Evolutionary conservation across 1,284 basidiomycete species (phyloP).

Genomic region (Leccinum huronense): DNA sequence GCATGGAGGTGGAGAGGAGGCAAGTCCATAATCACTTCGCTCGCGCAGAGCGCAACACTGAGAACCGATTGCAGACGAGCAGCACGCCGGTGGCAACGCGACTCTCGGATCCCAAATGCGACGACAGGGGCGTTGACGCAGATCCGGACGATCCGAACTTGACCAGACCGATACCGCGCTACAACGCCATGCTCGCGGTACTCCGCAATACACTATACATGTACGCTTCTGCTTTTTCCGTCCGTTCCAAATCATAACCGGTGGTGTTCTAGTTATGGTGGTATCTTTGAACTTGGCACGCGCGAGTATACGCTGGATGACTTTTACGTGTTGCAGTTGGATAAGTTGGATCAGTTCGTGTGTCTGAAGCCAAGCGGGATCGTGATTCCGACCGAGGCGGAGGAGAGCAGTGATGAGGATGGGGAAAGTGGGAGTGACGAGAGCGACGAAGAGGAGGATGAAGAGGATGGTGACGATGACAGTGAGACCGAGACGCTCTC

Average conservation of each 20-base stretch:
- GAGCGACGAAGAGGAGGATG: constrained; percentile 45
- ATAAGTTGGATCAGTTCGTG: constrained; percentile 75
- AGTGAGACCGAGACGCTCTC: constrained; percentile 15
- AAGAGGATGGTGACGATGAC: constrained; percentile 37
- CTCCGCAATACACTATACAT: constrained; percentile 85
- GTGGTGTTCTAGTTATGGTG: constrained; percentile 65
- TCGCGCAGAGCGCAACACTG: not conserved
- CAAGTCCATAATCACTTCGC: not conserved
- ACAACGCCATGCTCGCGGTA: constrained; percentile 90
- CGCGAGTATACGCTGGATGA: constrained; percentile 86
- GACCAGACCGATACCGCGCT: constrained; percentile 75
- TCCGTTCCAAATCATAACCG: not conserved
- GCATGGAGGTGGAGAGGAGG: constrained; percentile 36
- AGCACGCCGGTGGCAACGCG: not conserved
- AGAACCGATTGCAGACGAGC: constrained; percentile 4
- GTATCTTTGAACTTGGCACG: constrained; percentile 79
- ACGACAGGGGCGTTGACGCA: constrained; percentile 31
- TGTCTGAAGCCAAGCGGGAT: constrained; percentile 69
- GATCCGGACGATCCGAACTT: constrained; percentile 72
- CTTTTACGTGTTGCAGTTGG: constrained; percentile 73
- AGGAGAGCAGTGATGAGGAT: constrained; percentile 59
- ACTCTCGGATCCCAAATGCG: not conserved
- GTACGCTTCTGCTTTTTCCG: constrained; percentile 40
- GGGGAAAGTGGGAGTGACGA: constrained; percentile 52
- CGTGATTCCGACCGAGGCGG: constrained; percentile 61